Conservation (phyloP, 2,329 filamentous ascomycete genomes). For the Camptophora hylomeconis region DNA sequence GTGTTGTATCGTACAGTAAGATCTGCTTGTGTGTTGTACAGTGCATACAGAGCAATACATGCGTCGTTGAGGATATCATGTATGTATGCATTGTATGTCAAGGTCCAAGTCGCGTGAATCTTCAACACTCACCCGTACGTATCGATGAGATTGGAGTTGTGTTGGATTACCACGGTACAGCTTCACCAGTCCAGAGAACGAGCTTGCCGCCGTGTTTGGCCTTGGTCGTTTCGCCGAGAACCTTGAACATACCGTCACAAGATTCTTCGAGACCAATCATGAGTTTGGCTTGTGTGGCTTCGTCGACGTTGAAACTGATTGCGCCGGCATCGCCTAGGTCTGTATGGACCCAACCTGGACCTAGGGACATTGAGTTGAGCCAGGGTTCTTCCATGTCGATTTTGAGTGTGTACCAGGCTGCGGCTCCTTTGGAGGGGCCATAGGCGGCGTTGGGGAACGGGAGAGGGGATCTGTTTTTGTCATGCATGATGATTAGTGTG, state of each 20-base stretch:
- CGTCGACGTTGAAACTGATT: background rate
- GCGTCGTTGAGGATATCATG: too few relatives aligned
- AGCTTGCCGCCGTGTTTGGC: slow-evolving; percentile 11
- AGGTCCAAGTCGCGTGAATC: too few relatives aligned
- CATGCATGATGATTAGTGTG: background rate
- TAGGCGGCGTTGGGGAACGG: slow-evolving; percentile 18
- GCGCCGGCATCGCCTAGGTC: slow-evolving; percentile 2
- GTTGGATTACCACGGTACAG: too few relatives aligned
- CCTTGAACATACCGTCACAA: background rate
- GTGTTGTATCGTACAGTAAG: too few relatives aligned
- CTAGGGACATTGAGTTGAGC: slow-evolving; percentile 15
- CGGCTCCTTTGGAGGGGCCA: slow-evolving; percentile 20
- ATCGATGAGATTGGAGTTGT: too few relatives aligned
- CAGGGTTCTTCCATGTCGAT: slow-evolving; percentile 17
- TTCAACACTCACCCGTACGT: too few relatives aligned
- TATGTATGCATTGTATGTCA: too few relatives aligned
- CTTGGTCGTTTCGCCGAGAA: slow-evolving; percentile 6
- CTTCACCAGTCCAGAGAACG: too few relatives aligned
- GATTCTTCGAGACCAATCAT: slow-evolving; percentile 1
- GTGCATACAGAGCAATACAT: too few relatives aligned
- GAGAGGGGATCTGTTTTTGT: too few relatives aligned
- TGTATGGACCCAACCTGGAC: slow-evolving; percentile 15
- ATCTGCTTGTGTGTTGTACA: too few relatives aligned
- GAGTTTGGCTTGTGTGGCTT: background rate
- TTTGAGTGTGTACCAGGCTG: slow-evolving; percentile 22